These are phyloP conservation scores for Pseudozyma hubeiensis DNA, from an alignment of 1,284 basidiomycete genomes.

Conservation along the genomic window DNA sequence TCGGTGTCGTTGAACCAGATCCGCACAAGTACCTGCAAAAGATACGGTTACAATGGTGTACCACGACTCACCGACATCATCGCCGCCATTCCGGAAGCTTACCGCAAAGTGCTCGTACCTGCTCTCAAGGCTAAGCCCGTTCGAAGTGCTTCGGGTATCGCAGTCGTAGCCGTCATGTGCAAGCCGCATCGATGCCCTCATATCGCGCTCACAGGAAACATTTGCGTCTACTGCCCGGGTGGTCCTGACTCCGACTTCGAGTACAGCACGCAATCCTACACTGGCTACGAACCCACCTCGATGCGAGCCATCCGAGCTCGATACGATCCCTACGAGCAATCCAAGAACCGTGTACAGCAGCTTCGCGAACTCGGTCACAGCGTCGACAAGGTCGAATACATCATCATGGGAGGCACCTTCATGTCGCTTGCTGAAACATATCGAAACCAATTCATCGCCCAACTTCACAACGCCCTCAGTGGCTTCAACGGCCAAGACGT, in stretches of 20 bases:
- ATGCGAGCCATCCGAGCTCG: constrained; percentile 98
- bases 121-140: constrained; percentile 94
- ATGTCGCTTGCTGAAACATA: constrained; percentile 99
- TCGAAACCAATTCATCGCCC: constrained; percentile 90
- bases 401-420: constrained; percentile 99
- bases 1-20: constrained; percentile 86
- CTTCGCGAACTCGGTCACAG: constrained; percentile 92
- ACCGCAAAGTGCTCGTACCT: constrained; percentile 89
- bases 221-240: constrained; percentile 99
- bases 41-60: constrained; percentile 84
- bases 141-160: constrained; percentile 96
- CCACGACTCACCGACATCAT: constrained; percentile 97
- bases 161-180: constrained; percentile 99
- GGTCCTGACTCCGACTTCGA: constrained; percentile 99
- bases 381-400: constrained; percentile 99
- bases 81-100: constrained; percentile 96
- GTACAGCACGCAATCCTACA: constrained; percentile 96
- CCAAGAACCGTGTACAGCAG: constrained; percentile 92
- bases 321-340: constrained; percentile 99
- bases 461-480: constrained; percentile 95
- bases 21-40: constrained; percentile 88
- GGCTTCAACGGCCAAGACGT: constrained; percentile 91
- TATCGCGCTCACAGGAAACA: constrained; percentile 99
- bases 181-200: constrained; percentile 99
- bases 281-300: constrained; percentile 95